phyloP scores from a whole-genome alignment of 306 rosid genomes.

The Macrotyloma uniflorum region DNA sequence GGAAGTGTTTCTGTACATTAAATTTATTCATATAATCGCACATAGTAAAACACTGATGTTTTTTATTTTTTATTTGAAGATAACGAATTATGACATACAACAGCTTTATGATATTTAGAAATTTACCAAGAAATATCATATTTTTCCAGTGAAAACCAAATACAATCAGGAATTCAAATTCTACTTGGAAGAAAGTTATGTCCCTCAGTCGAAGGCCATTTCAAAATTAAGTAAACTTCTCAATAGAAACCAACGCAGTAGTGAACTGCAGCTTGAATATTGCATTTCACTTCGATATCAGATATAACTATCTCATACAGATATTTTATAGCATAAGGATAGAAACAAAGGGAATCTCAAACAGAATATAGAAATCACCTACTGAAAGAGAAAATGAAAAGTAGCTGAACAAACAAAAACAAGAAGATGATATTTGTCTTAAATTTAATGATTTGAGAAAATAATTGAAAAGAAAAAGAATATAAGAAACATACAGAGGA shows the following conservation, averaged over 20 bases:
- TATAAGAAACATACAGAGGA: not conserved
- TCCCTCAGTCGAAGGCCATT: not conserved
- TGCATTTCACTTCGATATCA: not conserved
- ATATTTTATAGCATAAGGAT: not conserved
- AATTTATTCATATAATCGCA: not conserved
- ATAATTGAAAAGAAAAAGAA: not conserved
- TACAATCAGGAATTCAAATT: not conserved
- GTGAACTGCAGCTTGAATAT: not conserved
- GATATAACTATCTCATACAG: not conserved
- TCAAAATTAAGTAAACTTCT: not conserved
- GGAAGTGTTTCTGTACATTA: not conserved
- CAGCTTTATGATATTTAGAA: not conserved
- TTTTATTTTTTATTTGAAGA: not conserved
- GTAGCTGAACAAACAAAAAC: not conserved
- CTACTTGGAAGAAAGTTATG: not conserved
- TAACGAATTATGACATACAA: not conserved
- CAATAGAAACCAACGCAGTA: not conserved
- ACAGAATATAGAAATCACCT: not conserved
- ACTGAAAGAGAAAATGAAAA: not conserved
- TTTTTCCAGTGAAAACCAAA: not conserved
- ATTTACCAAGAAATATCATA: not conserved
- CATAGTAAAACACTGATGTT: not conserved
- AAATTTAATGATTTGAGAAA: not conserved
- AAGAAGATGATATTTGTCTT: not conserved
- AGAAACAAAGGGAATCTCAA: not conserved